Base-by-base conservation (phyloP, 495 filamentous ascomycete genomes). In the Tirmania nivea region DNA sequence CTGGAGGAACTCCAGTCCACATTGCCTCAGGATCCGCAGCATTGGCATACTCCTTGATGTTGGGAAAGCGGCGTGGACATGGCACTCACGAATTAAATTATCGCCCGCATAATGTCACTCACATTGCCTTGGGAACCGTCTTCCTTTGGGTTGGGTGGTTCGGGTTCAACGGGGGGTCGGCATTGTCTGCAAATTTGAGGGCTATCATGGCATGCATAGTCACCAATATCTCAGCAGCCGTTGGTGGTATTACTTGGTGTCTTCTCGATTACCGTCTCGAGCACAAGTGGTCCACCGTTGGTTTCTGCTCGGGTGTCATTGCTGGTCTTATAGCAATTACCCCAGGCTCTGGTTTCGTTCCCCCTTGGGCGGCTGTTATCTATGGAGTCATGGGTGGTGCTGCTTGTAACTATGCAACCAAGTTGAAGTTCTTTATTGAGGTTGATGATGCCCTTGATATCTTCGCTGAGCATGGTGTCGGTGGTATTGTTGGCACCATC, bases 91-190 rank as follows among this genome's bases (percentile, higher is more conserved):
- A 88, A 65, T 72, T 97, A 50, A 94, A 94, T 63, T 96, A 93
- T 69, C 86, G 90, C 55, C 90, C 90, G 17, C 90, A 97, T 72
- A 95, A 96, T 63, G 90, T 97, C 51, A 94, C 87, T 20, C 87
- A 94, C 67, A 86, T 97, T 58, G 89, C 95, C 35, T 78, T 97
- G 48, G 90, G 90, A 4, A 97, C 90, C 11, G 87, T 95, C 51
- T 95, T 97, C 73, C 80, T 97, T 48, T 97, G 90, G 90, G 86
- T 96, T 49, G 90, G 90, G 31, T 97, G 90, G 90, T 95, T 95
- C 65, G 90, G 90, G 51, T 97, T 97, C 77, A 97, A 97, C 64
- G 90, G 84, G 52, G 90, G 90, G 55, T 85, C 80, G 20, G 90
- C 89, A n/a, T 74, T 94, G 39, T 74, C 78, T 45, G 88, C 87